phyloP scores from a whole-genome alignment of 1,139 yeast genomes.

The Starmera stellimalicola region DNA sequence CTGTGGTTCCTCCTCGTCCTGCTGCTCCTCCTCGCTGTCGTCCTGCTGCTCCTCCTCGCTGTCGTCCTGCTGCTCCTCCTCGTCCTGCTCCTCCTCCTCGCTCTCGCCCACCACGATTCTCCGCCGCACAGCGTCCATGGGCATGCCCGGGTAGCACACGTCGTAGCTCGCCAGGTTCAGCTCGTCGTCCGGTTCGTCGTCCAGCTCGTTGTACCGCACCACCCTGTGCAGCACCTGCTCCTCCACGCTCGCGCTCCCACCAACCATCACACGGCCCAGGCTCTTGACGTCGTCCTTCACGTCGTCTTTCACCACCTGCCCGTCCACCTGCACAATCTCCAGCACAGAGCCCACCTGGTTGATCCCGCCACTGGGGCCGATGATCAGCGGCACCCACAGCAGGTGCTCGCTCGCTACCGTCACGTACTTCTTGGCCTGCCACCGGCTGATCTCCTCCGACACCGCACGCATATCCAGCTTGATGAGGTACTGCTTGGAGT shows the following conservation, averaged over 20 bases:
- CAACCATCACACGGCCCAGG: too few relatives aligned
- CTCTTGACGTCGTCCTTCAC: too few relatives aligned
- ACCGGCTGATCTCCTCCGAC: constrained; percentile 33
- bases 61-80: constrained; percentile 6
- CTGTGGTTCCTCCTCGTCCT: constrained; percentile 11
- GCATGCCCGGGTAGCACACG: constrained; percentile 25
- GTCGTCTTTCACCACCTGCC: too few relatives aligned
- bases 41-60: constrained; percentile 12
- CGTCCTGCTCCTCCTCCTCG: constrained; percentile 8
- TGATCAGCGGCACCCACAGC: constrained; percentile 75
- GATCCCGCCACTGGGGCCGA: constrained; percentile 79
- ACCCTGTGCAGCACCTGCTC: too few relatives aligned
- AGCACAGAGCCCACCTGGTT: constrained; percentile 27
- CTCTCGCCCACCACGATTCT: constrained; percentile 8
- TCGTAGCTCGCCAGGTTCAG: constrained; percentile 8
- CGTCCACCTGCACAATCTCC: too few relatives aligned
- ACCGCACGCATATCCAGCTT: constrained; percentile 40
- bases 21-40: constrained; percentile 12
- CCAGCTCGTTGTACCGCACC: too few relatives aligned
- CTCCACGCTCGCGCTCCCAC: too few relatives aligned
- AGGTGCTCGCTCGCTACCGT: constrained; percentile 41
- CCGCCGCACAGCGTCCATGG: too few relatives aligned
- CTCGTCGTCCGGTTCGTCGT: constrained; percentile 14
- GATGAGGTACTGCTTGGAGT: constrained; percentile 41
- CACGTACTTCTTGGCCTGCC: constrained; percentile 50